A percentile compares a stretch with the other conserved stretches of the same genome.
phyloP scores from a whole-genome alignment of 2,329 filamentous ascomycete genomes.

The Chaetomium sp. region DNA sequence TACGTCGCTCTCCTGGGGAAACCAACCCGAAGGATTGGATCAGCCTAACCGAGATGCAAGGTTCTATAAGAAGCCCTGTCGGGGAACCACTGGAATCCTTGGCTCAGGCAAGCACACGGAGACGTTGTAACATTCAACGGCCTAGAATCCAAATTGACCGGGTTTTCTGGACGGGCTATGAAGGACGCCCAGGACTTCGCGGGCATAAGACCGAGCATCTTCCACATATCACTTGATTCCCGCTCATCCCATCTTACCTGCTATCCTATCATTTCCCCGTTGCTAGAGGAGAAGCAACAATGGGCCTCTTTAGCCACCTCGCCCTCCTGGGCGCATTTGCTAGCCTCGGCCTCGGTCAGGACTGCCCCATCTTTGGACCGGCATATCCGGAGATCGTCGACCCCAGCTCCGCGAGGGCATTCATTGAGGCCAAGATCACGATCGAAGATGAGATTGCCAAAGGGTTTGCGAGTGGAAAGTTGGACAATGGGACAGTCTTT shows the following conservation, averaged over 20 bases:
- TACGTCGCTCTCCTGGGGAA: too few relatives aligned
- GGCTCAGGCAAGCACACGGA: not conserved
- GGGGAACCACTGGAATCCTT: not conserved
- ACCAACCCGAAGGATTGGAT: not conserved
- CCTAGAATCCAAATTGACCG: not conserved
- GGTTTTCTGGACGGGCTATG: not conserved
- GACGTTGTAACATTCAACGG: not conserved
- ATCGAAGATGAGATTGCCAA: conserved; percentile 29
- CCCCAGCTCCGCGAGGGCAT: not conserved
- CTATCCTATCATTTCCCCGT: too few relatives aligned
- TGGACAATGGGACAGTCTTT: conserved; percentile 22
- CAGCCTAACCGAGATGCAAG: not conserved
- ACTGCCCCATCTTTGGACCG: conserved; percentile 24
- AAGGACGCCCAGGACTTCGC: too few relatives aligned
- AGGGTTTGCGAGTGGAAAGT: conserved; percentile 3
- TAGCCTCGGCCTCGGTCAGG: conserved; percentile 9
- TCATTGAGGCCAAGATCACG: conserved; percentile 6
- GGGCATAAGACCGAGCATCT: not conserved
- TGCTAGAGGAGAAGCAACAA: not conserved
- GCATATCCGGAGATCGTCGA: conserved; percentile 20
- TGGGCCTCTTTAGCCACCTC: not conserved
- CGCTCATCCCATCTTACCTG: too few relatives aligned
- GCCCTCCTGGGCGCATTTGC: not conserved
- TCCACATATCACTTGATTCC: too few relatives aligned
- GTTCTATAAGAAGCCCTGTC: not conserved